These are phyloP conservation scores for Hypericum androsaemum DNA, from an alignment of 345 rosid species.

Conservation along the genomic window DNA sequence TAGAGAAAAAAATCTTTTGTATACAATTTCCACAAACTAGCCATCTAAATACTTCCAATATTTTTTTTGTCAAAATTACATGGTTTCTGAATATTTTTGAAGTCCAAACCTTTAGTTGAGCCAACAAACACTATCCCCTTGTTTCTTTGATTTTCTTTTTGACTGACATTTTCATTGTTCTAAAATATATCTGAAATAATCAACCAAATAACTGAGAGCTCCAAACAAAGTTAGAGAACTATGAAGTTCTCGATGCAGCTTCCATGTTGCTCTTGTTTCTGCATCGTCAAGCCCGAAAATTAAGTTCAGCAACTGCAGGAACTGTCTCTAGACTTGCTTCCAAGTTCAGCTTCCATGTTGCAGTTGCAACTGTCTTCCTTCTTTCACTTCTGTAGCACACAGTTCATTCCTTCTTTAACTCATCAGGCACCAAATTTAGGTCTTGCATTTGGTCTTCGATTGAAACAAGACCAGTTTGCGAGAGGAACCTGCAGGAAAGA, in stretches of 20 bases:
- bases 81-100: too few relatives aligned
- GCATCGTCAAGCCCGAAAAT: conserved; percentile 35
- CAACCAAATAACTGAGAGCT: too few relatives aligned
- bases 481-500: conserved; percentile 62
- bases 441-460: conserved; percentile 79
- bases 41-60: too few relatives aligned
- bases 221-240: too few relatives aligned
- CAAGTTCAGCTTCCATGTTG: not conserved
- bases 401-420: not conserved
- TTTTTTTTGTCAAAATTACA: too few relatives aligned
- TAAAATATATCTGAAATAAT: too few relatives aligned
- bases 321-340: conserved; percentile 12
- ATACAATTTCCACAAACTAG: too few relatives aligned
- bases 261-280: conserved; percentile 43
- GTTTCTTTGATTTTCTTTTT: too few relatives aligned
- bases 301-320: conserved; percentile 21
- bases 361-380: not conserved
- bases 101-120: too few relatives aligned
- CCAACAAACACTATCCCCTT: too few relatives aligned
- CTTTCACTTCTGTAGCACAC: conserved; percentile 8
- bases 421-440: conserved; percentile 45
- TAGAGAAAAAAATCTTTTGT: too few relatives aligned
- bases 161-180: too few relatives aligned
- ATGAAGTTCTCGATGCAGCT: conserved; percentile 40
- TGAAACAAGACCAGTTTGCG: conserved; percentile 70